Base-by-base conservation (phyloP, 345 rosid genomes). In the Eucalyptus tenuipes region DNA sequence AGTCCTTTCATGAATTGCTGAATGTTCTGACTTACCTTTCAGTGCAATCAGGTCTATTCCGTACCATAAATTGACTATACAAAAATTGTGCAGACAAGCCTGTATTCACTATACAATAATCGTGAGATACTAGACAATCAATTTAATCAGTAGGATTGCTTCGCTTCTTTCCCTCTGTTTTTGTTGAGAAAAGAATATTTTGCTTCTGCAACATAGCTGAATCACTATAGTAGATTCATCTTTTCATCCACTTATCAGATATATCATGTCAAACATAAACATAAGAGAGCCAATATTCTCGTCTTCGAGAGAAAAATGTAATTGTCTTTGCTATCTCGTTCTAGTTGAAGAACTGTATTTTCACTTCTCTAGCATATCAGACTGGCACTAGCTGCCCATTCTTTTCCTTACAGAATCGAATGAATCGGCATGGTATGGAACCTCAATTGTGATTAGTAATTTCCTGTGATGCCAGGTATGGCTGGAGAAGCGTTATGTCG, bases 401-500 rank as follows among this genome's bases (percentile, higher is more conserved):
- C 84, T 75, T 75, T 5, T 20, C 27, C 47, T 22, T 11, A 20
- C 84, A 75, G 15, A 20, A 85, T 85, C 2, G 24, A 31, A 45
- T 85, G 53, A 48, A 7, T 14, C 1, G 1, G 17, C 13, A 85
- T 50, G 3, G 29, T 20, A 9, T 6, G 25, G 81, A 71, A 33
- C 47, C 84, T 40, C 44, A 40, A 11, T 75, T 24, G 9, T 40
- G 82, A 42, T 29, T 52, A 11, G 44, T 17, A 66, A 29, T 52
- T 14, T 75, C 88, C 5, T 68, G 57, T 55, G 49, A 87, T 10
- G 87, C 88, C 89, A 95, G 97, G 99, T 97, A 42, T 97, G 98
- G 98, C 90, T 97, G 84, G 99, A 97, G 92, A 96, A 95, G 91
- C 90, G 97, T 88, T 97, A 97, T 81, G 96, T 97, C 8, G 99